phyloP scores from a whole-genome alignment of 2,329 filamentous ascomycete species.

The Phyllosticta citrichinensis region DNA sequence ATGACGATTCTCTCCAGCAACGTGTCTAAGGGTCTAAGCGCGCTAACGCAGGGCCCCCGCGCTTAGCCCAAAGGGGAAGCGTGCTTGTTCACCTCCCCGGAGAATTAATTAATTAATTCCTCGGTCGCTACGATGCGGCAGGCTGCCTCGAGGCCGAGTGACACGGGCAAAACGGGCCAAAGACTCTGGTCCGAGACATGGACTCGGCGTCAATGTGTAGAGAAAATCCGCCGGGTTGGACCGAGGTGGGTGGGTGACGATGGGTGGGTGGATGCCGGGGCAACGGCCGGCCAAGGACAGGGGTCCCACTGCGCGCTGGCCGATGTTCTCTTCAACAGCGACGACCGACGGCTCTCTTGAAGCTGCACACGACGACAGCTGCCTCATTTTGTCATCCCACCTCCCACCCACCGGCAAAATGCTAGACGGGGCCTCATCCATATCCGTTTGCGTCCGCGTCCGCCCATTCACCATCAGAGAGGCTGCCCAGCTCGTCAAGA shows the following conservation, averaged over 20 bases:
- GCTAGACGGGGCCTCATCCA: slow-evolving; percentile 38
- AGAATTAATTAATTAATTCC: too few species aligned
- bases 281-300: background rate
- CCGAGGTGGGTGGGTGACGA: background rate
- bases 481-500: slow-evolving; percentile 75
- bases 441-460: slow-evolving; percentile 48
- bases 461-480: slow-evolving; percentile 73
- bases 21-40: background rate
- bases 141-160: background rate
- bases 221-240: background rate
- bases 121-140: background rate
- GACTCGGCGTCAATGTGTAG: background rate
- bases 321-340: background rate
- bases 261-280: background rate
- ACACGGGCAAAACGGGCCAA: background rate
- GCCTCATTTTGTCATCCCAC: background rate
- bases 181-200: background rate
- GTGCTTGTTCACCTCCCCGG: background rate
- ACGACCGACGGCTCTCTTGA: background rate
- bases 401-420: slow-evolving; percentile 2
- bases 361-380: background rate
- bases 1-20: background rate
- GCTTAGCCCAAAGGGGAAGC: background rate
- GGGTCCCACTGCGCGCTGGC: background rate
- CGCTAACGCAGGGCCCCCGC: background rate